Base-by-base conservation (phyloP, 2,329 filamentous ascomycete genomes). In the Helotiales sp. region DNA sequence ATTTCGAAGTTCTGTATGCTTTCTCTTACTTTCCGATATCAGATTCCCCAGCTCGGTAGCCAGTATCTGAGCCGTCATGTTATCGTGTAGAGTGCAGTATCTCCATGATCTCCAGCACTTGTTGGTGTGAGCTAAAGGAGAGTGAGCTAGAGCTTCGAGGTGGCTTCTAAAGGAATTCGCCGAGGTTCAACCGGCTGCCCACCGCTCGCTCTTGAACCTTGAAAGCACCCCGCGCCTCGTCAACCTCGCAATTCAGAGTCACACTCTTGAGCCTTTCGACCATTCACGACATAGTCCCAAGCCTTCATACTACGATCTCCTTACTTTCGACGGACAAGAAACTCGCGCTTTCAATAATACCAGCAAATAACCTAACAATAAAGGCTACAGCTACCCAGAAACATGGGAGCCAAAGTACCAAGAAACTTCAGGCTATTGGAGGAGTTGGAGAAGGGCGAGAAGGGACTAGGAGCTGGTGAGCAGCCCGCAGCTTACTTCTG, bases 391-490 rank as follows among this genome's bases (percentile, higher is more conserved):
- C 49, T n/a, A n/a, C 10, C 40, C 13, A 51, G 51, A 30, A 61
- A 66, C 27, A 72, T 72, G 70, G 63, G 58, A 71, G 86, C 89
- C 58, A 91, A 96, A 76, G 85, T 99, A 57, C 95, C 95, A 61
- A 86, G 95, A 74, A 98, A 98, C 79, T 99, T 99, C 75, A 88
- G 93, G 72, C 85, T 99, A 66, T 82, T 99, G 57, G 95, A 97
- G 75, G 95, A 99, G 85, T 83, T 99, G 19, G 95, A 99, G 80
- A 98, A 98, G 80, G 95, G 95, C 71, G 95, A 99, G 80, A 99
- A 99, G 77, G 95, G 95, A 61, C 83, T 95, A 63, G 93, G 95
- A 71, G 92, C 93, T 74, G 91, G 91, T 91, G 76, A 57, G 76
- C 76, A 50, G 13, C 27, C 19, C 25, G 7, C 6, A 54, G 3